Base-by-base conservation (phyloP, 768 basidiomycete genomes). In the Dendrothele bispora region DNA sequence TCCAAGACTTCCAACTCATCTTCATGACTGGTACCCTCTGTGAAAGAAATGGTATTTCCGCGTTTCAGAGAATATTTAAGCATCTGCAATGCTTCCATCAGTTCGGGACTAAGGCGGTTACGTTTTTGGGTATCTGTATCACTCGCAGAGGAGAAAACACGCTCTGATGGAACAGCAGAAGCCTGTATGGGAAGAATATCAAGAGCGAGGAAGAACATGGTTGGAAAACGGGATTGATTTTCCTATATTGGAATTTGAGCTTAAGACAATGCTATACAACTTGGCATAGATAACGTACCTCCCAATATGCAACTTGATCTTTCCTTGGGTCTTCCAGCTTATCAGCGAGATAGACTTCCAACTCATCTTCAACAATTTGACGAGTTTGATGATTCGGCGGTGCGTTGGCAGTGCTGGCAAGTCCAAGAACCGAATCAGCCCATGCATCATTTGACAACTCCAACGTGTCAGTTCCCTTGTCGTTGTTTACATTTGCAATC, bases 141-240 rank as follows among this genome's bases (percentile, higher is more conserved):
- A 25, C 45, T 46, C 7, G 27, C 27, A 14, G 43, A 45, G 17
- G 52, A 51, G 25, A 46, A 58, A 6, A 51, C 42, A 2, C 22
- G 27, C 15, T 56, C 50, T 6, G 21, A 54, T 17, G 47, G 53
- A 3, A 56, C 53, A 2, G 48, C 43, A 25, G 53, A 54, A 17
- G 14, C 48, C 26, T 55, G 48, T 11, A 54, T 51, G 15, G 36
- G n/a, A 7, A 37, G n/a, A 7, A 29, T 39, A 7, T 20, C 22
- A 15, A 18, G 30, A n/a, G n/a, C n/a, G n/a, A n/a, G n/a, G n/a
- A n/a, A n/a, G n/a, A n/a, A n/a, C n/a, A n/a, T 37, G 6, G 15
- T 37, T 7, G 36, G 36, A 37, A 17, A 37, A 21, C 15, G 36
- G 7, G 36, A 17, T 7, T 21, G 21, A 37, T 37, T 37, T 21